Percentiles rank a stretch among this genome's conserved stretches.
phyloP scores from a whole-genome alignment of 2,329 filamentous ascomycete species.

The Monosporascus cannonballus region DNA sequence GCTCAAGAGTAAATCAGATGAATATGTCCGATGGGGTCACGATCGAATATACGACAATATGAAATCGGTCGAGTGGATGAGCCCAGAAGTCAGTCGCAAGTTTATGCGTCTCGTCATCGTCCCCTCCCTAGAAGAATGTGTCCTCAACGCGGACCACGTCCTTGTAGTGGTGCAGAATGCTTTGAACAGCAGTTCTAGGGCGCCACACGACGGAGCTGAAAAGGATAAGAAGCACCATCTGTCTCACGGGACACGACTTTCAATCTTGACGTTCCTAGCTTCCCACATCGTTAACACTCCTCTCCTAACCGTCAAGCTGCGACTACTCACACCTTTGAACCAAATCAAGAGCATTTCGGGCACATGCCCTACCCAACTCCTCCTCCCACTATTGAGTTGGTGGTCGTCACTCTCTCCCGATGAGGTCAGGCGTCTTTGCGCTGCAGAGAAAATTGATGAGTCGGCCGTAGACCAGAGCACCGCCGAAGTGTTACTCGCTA shows the following conservation, averaged over 20 bases:
- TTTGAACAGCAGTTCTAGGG: constrained; percentile 44
- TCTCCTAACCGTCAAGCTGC: constrained; percentile 60
- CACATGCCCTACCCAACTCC: constrained; percentile 62
- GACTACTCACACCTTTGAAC: constrained; percentile 66
- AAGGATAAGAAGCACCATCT: constrained; percentile 49
- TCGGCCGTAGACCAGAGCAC: constrained; percentile 35
- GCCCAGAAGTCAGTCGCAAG: constrained; percentile 49
- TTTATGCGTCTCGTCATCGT: constrained; percentile 63
- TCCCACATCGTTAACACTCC: constrained; percentile 68
- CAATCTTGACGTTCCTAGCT: constrained; percentile 65
- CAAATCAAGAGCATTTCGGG: constrained; percentile 65
- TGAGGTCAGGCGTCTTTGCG: constrained; percentile 45
- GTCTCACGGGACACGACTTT: constrained; percentile 55
- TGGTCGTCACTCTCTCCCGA: constrained; percentile 56
- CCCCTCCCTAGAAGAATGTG: constrained; percentile 76
- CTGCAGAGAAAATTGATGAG: constrained; percentile 36
- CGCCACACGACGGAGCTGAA: constrained; percentile 18
- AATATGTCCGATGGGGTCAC: constrained; percentile 51
- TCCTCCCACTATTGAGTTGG: constrained; percentile 68
- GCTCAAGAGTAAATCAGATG: constrained; percentile 31
- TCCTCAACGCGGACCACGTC: constrained; percentile 71
- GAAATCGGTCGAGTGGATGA: constrained; percentile 50
- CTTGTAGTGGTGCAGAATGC: constrained; percentile 54
- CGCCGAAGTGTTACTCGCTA: constrained; percentile 48
- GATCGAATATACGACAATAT: constrained; percentile 58